Evolutionary conservation across 2,329 filamentous ascomycete species (phyloP).

Genomic region (Fusarium pseudograminearum): DNA sequence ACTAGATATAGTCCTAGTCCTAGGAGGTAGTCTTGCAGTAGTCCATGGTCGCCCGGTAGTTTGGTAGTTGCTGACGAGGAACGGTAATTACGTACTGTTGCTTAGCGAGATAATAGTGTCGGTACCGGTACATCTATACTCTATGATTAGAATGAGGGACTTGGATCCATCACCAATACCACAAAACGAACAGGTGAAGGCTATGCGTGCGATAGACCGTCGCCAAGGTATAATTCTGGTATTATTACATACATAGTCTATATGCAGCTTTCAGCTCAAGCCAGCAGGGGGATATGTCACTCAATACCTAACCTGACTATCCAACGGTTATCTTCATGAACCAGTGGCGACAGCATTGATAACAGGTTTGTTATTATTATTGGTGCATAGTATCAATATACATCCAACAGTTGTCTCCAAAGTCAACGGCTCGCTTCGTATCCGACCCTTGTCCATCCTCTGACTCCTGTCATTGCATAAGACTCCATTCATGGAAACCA

Average conservation of each 20-base stretch:
- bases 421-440: slow-evolving; percentile 11
- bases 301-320: background rate
- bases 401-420: slow-evolving; percentile 1
- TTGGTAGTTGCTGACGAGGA: slow-evolving; percentile 15
- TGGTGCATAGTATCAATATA: slow-evolving; percentile 4
- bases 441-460: slow-evolving; percentile 7
- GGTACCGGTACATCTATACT: background rate
- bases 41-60: slow-evolving; percentile 14
- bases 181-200: background rate
- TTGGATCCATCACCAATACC: slow-evolving; percentile 8
- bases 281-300: background rate
- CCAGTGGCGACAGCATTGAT: slow-evolving; percentile 14
- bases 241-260: background rate
- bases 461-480: slow-evolving; percentile 3
- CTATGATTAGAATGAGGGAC: slow-evolving; percentile 3
- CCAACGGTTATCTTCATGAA: slow-evolving; percentile 25
- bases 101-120: slow-evolving; percentile 5
- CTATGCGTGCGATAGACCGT: background rate
- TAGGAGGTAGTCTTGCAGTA: background rate
- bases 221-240: slow-evolving; percentile 4
- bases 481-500: background rate
- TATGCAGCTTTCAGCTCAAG: slow-evolving; percentile 12
- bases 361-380: background rate
- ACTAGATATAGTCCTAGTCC: background rate
- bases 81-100: slow-evolving; percentile 10